A percentile compares a stretch with the other conserved stretches of the same genome.
These are phyloP conservation scores for Neurospora discreta DNA, from an alignment of 495 filamentous ascomycete species.

Conservation along the genomic window DNA sequence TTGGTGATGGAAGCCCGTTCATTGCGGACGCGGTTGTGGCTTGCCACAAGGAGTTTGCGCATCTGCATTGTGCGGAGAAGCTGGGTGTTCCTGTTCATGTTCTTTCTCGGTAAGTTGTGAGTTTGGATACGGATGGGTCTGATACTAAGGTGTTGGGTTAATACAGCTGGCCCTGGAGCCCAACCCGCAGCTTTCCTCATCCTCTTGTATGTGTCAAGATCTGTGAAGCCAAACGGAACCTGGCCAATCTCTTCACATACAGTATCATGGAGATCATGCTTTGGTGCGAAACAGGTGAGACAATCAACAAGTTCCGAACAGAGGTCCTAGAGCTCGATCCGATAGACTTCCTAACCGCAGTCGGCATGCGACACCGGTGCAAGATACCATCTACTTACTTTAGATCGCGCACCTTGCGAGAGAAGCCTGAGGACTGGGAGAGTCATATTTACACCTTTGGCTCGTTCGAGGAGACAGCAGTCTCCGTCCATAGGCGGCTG, in stretches of 20 bases:
- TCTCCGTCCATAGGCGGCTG: background rate
- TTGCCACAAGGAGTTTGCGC: constrained; percentile 56
- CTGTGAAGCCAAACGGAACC: constrained; percentile 35
- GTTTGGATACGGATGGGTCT: background rate
- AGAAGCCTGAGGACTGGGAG: constrained; percentile 48
- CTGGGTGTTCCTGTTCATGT: constrained; percentile 46
- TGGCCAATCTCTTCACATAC: constrained; percentile 55
- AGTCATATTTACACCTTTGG: constrained; percentile 43
- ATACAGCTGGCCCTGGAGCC: background rate
- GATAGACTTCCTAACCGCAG: constrained; percentile 45
- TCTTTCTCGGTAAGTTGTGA: constrained; percentile 36
- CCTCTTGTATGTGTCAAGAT: constrained; percentile 49
- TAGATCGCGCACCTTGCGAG: constrained; percentile 46
- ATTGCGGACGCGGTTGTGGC: constrained; percentile 58
- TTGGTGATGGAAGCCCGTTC: constrained; percentile 37
- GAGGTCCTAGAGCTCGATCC: constrained; percentile 44
- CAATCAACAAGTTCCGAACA: constrained; percentile 44
- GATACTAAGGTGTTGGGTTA: background rate
- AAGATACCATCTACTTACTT: constrained; percentile 47
- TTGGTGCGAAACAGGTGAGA: constrained; percentile 43
- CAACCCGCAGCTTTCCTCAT: constrained; percentile 38
- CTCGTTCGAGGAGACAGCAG: constrained; percentile 18
- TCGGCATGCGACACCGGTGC: constrained; percentile 42
- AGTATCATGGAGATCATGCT: constrained; percentile 49
- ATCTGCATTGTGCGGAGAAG: constrained; percentile 49